phyloP scores from a whole-genome alignment of 2,329 filamentous ascomycete genomes.

The Aspergillus brunneoviolaceus region DNA sequence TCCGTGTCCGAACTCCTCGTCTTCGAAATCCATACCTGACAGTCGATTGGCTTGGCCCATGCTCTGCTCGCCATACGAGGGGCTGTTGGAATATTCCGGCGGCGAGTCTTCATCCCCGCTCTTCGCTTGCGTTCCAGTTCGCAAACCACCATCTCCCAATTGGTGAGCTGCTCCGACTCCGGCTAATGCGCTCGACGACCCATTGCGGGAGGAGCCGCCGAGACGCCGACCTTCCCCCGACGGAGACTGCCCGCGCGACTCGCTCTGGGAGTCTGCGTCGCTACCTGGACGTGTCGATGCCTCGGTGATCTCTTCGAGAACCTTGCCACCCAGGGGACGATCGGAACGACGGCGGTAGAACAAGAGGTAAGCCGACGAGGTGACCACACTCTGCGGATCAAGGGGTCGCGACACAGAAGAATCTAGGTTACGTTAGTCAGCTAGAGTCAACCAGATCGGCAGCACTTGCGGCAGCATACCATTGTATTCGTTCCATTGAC shows the following conservation, averaged over 20 bases:
- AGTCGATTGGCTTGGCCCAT: conserved; percentile 23
- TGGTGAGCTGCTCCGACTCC: conserved; percentile 74
- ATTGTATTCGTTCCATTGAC: conserved; percentile 94
- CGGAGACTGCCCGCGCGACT: conserved; percentile 49
- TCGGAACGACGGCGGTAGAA: conserved; percentile 89
- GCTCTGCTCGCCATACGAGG: conserved; percentile 24
- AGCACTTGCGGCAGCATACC: conserved; percentile 54
- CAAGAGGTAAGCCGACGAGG: conserved; percentile 80
- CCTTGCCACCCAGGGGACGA: conserved; percentile 73
- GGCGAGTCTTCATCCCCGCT: conserved; percentile 32
- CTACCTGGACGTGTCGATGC: conserved; percentile 56
- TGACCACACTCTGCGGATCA: conserved; percentile 65
- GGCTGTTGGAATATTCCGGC: conserved; percentile 32
- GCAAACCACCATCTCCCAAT: conserved; percentile 62
- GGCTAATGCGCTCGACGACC: conserved; percentile 84
- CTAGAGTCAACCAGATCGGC: neutral
- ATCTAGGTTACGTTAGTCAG: conserved; percentile 60
- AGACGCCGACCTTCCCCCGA: conserved; percentile 85
- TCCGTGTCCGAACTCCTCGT: conserved; percentile 26
- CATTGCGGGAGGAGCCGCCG: conserved; percentile 83
- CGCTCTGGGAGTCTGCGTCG: conserved; percentile 46
- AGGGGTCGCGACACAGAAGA: conserved; percentile 65
- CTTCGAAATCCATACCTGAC: conserved; percentile 38
- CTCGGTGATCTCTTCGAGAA: conserved; percentile 69
- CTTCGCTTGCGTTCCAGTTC: conserved; percentile 38